Evolutionary conservation across 2,329 filamentous ascomycete genomes (phyloP).

Genomic region (Paramyrothecium roridum): DNA sequence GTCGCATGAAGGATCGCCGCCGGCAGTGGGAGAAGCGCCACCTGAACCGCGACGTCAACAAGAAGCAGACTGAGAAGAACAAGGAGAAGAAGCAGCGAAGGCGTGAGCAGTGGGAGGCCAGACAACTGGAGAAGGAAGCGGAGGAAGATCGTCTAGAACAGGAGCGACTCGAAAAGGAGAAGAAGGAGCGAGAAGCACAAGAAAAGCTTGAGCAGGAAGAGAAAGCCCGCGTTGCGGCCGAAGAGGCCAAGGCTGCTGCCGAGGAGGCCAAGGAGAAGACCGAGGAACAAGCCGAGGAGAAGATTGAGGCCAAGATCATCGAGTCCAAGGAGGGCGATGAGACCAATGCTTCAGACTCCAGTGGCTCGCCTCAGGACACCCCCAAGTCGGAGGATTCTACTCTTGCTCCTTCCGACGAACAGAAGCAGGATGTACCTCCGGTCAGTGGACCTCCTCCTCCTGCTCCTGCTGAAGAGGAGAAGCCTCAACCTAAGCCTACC

Average conservation of each 20-base stretch:
- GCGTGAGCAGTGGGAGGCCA: conserved; percentile 21
- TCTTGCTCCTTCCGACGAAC: conserved; percentile 12
- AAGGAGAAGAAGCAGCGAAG: conserved; percentile 28
- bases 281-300: conserved; percentile 7
- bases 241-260: conserved; percentile 1
- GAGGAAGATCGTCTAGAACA: conserved; percentile 16
- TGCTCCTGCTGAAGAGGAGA: conserved; percentile 10
- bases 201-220: conserved; percentile 9
- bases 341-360: conserved; percentile 22
- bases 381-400: conserved; percentile 26
- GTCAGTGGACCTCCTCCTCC: conserved; percentile 20
- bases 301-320: conserved; percentile 5
- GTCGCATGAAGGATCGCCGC: conserved; percentile 40
- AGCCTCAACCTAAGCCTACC: conserved; percentile 9
- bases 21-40: conserved; percentile 48
- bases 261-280: conserved; percentile 8
- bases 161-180: conserved; percentile 16
- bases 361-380: conserved; percentile 25
- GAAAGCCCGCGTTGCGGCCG: background rate
- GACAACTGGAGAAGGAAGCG: conserved; percentile 19
- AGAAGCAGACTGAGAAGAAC: conserved; percentile 37
- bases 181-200: conserved; percentile 12
- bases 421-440: conserved; percentile 31
- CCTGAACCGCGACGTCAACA: conserved; percentile 37
- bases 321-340: conserved; percentile 9